These are phyloP conservation scores for Termitomyces bulborhizus DNA, from an alignment of 768 basidiomycete species.

Conservation along the genomic window DNA sequence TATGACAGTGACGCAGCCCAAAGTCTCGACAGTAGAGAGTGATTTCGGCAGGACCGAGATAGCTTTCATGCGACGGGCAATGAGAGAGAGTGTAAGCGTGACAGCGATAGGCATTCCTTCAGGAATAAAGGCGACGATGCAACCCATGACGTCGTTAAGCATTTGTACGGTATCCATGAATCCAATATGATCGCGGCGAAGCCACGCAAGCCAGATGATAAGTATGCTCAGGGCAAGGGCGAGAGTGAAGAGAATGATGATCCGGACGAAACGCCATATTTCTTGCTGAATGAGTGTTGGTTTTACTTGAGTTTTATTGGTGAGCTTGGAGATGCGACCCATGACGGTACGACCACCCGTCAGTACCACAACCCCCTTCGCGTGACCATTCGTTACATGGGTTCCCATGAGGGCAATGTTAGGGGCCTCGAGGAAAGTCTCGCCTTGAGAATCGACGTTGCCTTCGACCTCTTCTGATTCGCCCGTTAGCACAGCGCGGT, in stretches of 20 bases:
- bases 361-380: conserved; percentile 34
- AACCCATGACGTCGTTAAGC: conserved; percentile 49
- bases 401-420: conserved; percentile 45
- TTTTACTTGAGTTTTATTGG: conserved; percentile 38
- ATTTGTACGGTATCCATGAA: conserved; percentile 46
- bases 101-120: conserved; percentile 51
- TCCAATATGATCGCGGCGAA: conserved; percentile 27
- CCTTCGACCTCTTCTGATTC: conserved; percentile 42
- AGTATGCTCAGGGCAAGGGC: conserved; percentile 37
- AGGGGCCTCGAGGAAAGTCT: conserved; percentile 42
- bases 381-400: conserved; percentile 34
- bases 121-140: conserved; percentile 34
- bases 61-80: conserved; percentile 14
- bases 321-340: conserved; percentile 53
- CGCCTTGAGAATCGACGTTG: conserved; percentile 37
- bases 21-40: conserved; percentile 59
- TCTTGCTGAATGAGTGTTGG: conserved; percentile 42
- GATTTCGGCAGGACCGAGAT: conserved; percentile 28
- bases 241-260: conserved; percentile 36
- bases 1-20: conserved; percentile 53
- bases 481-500: conserved; percentile 48
- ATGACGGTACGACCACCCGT: conserved; percentile 38
- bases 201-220: conserved; percentile 37
- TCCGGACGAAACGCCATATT: conserved; percentile 47
- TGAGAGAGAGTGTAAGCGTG: conserved; percentile 37